Evolutionary conservation across 306 rosid genomes (phyloP), one percentile per base, ranked within the genome.

Genomic region (Luffa aegyptiaca): DNA sequence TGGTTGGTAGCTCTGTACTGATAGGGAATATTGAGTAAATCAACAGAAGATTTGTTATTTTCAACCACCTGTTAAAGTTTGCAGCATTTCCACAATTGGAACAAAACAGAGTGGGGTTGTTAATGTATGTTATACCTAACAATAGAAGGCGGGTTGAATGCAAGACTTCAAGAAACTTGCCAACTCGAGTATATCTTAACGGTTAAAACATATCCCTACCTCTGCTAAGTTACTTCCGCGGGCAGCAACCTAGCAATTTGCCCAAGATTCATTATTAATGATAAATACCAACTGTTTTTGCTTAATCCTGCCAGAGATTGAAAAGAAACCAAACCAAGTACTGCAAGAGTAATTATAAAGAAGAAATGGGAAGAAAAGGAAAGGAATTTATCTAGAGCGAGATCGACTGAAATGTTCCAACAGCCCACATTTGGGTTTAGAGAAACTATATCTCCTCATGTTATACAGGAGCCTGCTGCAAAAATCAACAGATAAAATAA

Each of bases 381-480:
- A 70, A 41, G 37, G 37, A 42, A 42, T 4, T 69, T 5, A n/a
- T 69, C 9, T n/a, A 10, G 37, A n/a, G 18, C 16, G 16, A 39
- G 73, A 37, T 39, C 1, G 73, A 66, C 16, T 41, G 14, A 69
- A 42, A 69, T 69, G 18, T 48, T 21, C 57, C 11, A 72, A 48
- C 39, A 21, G 8, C 37, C 53, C 31, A 44, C 36, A 44, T 44
- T 70, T 42, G 76, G 36, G 36, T 17, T 70, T 2, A 39, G 36
- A 69, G 75, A 68, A 17, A 65, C 46, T 65, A 66, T n/a, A 70
- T 45, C 76, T 48, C 39, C 76, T 70, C 76, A 46, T 70, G 56
- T 70, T 70, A 44, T 71, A 71, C 76, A 70, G 13, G 77, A 81
- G 20, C 80, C 53, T 26, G 71, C 57, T 37, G 49, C 76, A 53